phyloP scores from a whole-genome alignment of 345 rosid species.

The Arabidopsis arenosa region DNA sequence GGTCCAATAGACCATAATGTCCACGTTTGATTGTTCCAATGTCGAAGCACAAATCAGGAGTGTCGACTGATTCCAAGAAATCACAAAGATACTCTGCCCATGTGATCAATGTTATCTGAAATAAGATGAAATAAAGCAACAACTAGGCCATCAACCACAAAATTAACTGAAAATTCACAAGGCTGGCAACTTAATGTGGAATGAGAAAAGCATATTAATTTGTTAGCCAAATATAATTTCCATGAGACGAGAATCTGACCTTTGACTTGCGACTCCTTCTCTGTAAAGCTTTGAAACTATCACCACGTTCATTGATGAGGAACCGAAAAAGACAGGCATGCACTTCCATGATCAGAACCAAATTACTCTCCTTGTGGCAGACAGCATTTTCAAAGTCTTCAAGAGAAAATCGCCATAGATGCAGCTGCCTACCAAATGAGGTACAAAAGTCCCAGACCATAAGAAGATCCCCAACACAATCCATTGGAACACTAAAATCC shows the following conservation, averaged over 20 bases:
- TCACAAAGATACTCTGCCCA: constrained; percentile 92
- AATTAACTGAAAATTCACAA: constrained; percentile 7
- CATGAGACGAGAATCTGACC: constrained; percentile 48
- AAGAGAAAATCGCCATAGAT: constrained; percentile 77
- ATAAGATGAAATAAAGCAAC: constrained; percentile 35
- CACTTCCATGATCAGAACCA: constrained; percentile 75
- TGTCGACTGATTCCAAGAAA: constrained; percentile 69
- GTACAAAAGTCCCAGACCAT: constrained; percentile 98
- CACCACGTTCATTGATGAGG: constrained; percentile 62
- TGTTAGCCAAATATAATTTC: constrained; percentile 23
- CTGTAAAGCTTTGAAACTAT: constrained; percentile 49
- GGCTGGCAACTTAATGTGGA: constrained; percentile 22
- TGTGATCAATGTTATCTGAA: constrained; percentile 78
- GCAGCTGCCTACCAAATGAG: constrained; percentile 74
- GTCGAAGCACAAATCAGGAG: constrained; percentile 54
- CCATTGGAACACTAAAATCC: constrained; percentile 77
- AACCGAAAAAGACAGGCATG: constrained; percentile 83
- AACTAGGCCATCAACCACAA: constrained; percentile 28
- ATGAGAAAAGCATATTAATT: constrained; percentile 19
- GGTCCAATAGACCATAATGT: constrained; percentile 82
- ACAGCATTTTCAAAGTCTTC: constrained; percentile 94
- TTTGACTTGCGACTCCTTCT: constrained; percentile 68
- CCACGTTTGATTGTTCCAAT: constrained; percentile 79
- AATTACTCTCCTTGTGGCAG: constrained; percentile 85
- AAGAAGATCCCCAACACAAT: constrained; percentile 84